phyloP scores from a whole-genome alignment of 2,329 filamentous ascomycete species.

The Fusarium tanahbumbuense region DNA sequence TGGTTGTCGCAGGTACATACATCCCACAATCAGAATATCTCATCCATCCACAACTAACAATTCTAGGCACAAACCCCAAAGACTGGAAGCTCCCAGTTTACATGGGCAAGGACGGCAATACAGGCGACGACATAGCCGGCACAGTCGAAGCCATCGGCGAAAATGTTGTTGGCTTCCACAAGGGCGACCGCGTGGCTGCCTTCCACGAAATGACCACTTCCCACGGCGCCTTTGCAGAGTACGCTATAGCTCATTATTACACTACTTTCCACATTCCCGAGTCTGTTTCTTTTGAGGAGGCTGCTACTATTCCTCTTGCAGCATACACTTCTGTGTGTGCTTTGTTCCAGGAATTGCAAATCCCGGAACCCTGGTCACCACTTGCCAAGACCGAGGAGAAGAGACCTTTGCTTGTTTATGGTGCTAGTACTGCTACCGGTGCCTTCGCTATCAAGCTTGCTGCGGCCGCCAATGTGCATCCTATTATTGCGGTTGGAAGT shows the following conservation, averaged over 20 bases:
- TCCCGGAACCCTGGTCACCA: conserved; percentile 19
- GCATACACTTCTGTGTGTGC: conserved; percentile 16
- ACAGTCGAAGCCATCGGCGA: conserved; percentile 34
- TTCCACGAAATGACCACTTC: conserved; percentile 64
- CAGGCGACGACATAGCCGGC: conserved; percentile 46
- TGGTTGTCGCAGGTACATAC: conserved; percentile 3
- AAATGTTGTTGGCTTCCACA: conserved; percentile 34
- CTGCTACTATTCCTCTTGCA: conserved; percentile 17
- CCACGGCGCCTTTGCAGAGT: conserved; percentile 70
- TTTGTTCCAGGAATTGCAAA: conserved; percentile 11
- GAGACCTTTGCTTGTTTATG: conserved; percentile 62
- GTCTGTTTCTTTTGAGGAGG: background rate
- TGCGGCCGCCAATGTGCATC: conserved; percentile 62
- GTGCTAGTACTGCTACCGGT: conserved; percentile 64
- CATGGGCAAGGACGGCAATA: conserved; percentile 5
- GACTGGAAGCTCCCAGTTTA: conserved; percentile 43
- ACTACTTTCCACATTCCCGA: conserved; percentile 67
- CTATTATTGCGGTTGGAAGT: conserved; percentile 68
- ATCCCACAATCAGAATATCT: rapidly evolving
- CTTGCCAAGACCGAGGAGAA: conserved; percentile 30
- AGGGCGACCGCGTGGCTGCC: conserved; percentile 60
- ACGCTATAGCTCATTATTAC: conserved; percentile 65
- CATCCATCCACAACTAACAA: rapidly evolving
- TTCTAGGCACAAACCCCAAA: conserved; percentile 43
- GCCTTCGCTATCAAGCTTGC: conserved; percentile 68